Evolutionary conservation across 2,329 filamentous ascomycete genomes (phyloP).

Genomic region (Fusarium siculi): DNA sequence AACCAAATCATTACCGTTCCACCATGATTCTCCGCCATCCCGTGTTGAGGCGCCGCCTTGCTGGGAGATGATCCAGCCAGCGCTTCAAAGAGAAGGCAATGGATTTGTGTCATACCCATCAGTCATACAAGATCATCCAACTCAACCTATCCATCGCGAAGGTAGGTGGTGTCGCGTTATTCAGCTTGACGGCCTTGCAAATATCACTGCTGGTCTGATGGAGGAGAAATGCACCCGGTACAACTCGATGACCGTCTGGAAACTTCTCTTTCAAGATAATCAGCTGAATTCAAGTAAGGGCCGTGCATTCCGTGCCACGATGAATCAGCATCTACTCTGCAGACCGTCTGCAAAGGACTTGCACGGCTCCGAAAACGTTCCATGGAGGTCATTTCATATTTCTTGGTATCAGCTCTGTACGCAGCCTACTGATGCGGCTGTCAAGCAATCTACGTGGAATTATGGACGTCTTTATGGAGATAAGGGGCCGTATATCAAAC

Average conservation of each 20-base stretch:
- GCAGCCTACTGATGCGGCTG: background rate
- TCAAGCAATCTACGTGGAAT: background rate
- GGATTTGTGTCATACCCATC: background rate
- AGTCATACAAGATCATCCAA: background rate
- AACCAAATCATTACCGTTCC: accelerated
- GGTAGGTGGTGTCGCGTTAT: background rate
- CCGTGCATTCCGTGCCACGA: background rate
- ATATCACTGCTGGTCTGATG: background rate
- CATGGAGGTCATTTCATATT: background rate
- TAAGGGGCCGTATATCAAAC: background rate
- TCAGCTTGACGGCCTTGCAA: background rate
- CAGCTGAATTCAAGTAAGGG: background rate
- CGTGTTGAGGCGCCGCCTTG: background rate
- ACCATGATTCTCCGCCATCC: background rate
- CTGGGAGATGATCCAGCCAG: background rate
- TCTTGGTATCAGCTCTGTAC: slow-evolving; percentile 2
- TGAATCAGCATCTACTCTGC: background rate
- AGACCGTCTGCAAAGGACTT: background rate
- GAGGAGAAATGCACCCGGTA: background rate
- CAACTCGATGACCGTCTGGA: background rate
- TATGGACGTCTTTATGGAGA: background rate
- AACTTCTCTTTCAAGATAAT: background rate
- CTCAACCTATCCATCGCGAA: background rate
- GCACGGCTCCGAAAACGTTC: background rate
- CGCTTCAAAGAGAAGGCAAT: background rate